Conservation (phyloP, 2,329 filamentous ascomycete genomes). For the Parascedosporium putredinis region DNA sequence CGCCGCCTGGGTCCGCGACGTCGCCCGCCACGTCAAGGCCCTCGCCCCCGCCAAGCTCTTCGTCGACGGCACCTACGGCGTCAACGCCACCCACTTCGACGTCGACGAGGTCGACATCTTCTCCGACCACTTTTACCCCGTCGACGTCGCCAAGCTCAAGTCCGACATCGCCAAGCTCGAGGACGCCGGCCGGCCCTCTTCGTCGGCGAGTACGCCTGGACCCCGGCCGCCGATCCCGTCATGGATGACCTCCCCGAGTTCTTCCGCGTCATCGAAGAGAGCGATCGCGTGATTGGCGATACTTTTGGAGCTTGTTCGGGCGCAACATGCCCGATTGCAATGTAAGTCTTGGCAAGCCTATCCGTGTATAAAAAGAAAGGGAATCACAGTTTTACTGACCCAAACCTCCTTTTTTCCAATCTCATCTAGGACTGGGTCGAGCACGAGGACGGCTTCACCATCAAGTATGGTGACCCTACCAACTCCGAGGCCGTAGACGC, state of each 20-base stretch:
- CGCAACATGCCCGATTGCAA: conserved; percentile 32
- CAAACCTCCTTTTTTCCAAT: background rate
- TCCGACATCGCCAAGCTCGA: conserved; percentile 7
- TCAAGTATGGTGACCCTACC: conserved; percentile 33
- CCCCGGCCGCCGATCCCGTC: conserved; percentile 11
- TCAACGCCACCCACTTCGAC: conserved; percentile 30
- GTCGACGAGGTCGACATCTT: conserved; percentile 34
- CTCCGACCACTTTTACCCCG: conserved; percentile 37
- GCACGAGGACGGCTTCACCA: conserved; percentile 32
- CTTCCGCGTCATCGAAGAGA: conserved; percentile 28
- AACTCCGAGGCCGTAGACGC: conserved; percentile 26
- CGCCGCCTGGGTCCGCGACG: conserved; percentile 29
- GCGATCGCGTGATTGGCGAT: conserved; percentile 27
- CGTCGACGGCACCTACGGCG: conserved; percentile 37
- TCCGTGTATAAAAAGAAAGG: too few relatives aligned
- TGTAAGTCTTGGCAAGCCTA: too few relatives aligned
- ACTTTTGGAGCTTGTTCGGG: conserved; percentile 37
- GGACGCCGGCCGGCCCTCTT: conserved; percentile 22
- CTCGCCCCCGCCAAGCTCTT: conserved; percentile 33
- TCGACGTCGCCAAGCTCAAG: conserved; percentile 27
- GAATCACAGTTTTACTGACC: too few relatives aligned
- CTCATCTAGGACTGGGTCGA: conserved; percentile 27
- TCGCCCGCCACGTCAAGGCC: conserved; percentile 29
- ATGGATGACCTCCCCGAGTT: conserved; percentile 24
- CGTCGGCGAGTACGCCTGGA: conserved; percentile 37